Conservation (phyloP, 2,329 filamentous ascomycete species). For the Incumbomyces delicatus region DNA sequence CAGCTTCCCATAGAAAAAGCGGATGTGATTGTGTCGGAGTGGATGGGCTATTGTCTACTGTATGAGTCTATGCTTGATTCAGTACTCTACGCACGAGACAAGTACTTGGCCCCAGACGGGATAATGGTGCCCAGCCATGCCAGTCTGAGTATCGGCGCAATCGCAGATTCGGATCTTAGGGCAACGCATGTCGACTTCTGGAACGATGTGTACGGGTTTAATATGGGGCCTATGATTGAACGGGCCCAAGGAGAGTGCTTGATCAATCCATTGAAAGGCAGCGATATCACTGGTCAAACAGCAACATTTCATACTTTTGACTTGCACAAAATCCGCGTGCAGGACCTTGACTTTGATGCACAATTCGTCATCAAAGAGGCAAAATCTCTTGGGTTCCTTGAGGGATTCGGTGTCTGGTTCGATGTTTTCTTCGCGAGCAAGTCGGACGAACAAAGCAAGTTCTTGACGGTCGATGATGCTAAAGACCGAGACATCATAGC, state of each 20-base stretch:
- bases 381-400: conserved; percentile 39
- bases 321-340: conserved; percentile 59
- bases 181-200: conserved; percentile 74
- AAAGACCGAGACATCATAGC: conserved; percentile 55
- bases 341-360: conserved; percentile 60
- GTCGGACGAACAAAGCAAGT: conserved; percentile 37
- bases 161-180: conserved; percentile 67
- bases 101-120: conserved; percentile 69
- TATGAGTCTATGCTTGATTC: conserved; percentile 96
- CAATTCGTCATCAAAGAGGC: background rate
- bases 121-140: conserved; percentile 80
- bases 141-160: conserved; percentile 71
- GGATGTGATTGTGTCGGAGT: conserved; percentile 92
- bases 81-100: conserved; percentile 77
- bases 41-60: conserved; percentile 92
- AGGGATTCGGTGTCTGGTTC: conserved; percentile 88
- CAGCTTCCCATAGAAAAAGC: conserved; percentile 66
- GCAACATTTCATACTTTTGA: conserved; percentile 65
- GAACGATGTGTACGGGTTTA: conserved; percentile 88
- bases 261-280: conserved; percentile 59
- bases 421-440: conserved; percentile 79
- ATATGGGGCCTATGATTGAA: conserved; percentile 82
- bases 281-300: conserved; percentile 45
- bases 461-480: conserved; percentile 55
- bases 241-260: conserved; percentile 66